Conservation (phyloP, 1,139 yeast species). For the Candida gigantensis region DNA sequence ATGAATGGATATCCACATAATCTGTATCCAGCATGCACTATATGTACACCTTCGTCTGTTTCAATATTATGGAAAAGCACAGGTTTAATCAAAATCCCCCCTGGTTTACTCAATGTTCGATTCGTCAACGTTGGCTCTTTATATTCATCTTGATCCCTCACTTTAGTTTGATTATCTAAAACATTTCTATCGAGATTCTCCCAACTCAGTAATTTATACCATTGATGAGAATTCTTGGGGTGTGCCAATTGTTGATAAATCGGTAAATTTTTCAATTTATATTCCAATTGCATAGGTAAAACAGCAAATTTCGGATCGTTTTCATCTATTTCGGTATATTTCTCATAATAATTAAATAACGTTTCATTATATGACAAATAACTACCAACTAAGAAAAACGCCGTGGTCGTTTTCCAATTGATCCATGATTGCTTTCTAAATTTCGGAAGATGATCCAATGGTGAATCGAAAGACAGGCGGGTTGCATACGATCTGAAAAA, state of each 20-base stretch:
- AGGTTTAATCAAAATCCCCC: constrained; percentile 78
- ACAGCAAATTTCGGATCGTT: constrained; percentile 18
- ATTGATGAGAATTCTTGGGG: constrained; percentile 40
- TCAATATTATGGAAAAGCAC: constrained; percentile 61
- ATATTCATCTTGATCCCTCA: constrained; percentile 36
- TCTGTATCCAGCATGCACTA: constrained; percentile 76
- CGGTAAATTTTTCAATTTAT: constrained; percentile 51
- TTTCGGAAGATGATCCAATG: constrained; percentile 34
- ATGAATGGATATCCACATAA: constrained; percentile 86
- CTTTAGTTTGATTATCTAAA: constrained; percentile 27
- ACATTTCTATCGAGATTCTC: constrained; percentile 53
- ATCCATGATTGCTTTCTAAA: constrained; percentile 27
- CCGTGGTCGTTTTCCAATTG: constrained; percentile 32
- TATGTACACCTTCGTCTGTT: constrained; percentile 62
- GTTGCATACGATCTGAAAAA: constrained; percentile 23
- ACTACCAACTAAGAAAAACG: constrained; percentile 32
- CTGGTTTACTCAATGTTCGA: constrained; percentile 54
- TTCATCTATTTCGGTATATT: constrained; percentile 29
- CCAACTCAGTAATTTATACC: constrained; percentile 57
- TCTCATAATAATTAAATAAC: constrained; percentile 34
- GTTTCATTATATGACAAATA: constrained; percentile 38
- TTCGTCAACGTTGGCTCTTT: constrained; percentile 27
- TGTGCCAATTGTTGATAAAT: constrained; percentile 50
- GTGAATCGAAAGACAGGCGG: constrained; percentile 35
- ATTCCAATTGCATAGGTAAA: constrained; percentile 37